Evolutionary conservation across 2,329 filamentous ascomycete genomes (phyloP).

Genomic region (Fusarium pseudocircinatum): DNA sequence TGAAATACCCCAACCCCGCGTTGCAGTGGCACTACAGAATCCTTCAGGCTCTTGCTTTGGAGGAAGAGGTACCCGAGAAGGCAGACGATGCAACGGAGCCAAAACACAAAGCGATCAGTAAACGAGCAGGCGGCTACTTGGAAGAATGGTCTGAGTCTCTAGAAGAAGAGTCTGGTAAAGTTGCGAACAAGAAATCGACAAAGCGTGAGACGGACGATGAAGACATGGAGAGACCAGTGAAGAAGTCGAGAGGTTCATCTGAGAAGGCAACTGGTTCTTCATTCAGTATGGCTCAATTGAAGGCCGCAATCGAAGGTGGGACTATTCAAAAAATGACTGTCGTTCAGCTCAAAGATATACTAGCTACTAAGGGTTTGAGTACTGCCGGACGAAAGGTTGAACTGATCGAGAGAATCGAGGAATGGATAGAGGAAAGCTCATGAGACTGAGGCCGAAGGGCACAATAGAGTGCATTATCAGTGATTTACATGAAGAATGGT

Average conservation of each 20-base stretch:
- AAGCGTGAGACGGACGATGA: conserved; percentile 64
- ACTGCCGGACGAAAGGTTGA: conserved; percentile 63
- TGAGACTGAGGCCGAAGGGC: conserved; percentile 7
- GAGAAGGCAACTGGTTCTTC: conserved; percentile 48
- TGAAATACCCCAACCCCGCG: conserved; percentile 88
- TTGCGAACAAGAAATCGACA: conserved; percentile 52
- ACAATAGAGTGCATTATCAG: background rate
- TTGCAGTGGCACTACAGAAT: conserved; percentile 98
- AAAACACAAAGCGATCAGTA: conserved; percentile 87
- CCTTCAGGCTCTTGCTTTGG: conserved; percentile 87
- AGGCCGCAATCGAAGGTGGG: conserved; percentile 55
- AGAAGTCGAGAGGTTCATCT: conserved; percentile 54
- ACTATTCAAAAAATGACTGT: conserved; percentile 65
- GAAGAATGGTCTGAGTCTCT: conserved; percentile 79
- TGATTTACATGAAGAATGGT: background rate
- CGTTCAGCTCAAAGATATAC: conserved; percentile 60
- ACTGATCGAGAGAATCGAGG: conserved; percentile 64
- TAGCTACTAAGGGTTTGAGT: conserved; percentile 59
- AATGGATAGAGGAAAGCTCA: conserved; percentile 63
- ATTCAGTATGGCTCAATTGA: conserved; percentile 59
- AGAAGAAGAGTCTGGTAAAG: conserved; percentile 60
- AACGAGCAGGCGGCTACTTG: conserved; percentile 82
- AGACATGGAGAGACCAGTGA: conserved; percentile 55
- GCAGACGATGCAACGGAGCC: conserved; percentile 82
- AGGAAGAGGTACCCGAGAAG: conserved; percentile 86